Percentiles rank a stretch among this genome's conserved stretches.
Conservation (phyloP, 2,329 filamentous ascomycete genomes). For the Neocatenulostroma microsporum region DNA sequence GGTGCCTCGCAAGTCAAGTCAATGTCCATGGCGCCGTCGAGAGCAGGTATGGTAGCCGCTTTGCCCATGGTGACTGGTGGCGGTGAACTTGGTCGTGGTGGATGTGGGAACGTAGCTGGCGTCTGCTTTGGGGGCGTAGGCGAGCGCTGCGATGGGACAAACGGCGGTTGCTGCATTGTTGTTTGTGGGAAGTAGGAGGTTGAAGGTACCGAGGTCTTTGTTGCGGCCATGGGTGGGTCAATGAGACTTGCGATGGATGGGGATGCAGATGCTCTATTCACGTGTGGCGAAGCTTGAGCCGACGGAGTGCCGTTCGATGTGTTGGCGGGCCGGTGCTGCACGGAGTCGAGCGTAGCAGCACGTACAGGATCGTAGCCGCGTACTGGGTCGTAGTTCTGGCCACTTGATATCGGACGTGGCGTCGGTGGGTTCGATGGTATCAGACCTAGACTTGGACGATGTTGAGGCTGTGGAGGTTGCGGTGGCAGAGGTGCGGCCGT, state of each 20-base stretch:
- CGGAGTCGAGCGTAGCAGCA: slow-evolving; percentile 43
- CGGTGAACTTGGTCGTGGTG: slow-evolving; percentile 7
- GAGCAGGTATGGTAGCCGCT: slow-evolving; percentile 9
- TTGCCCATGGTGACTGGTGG: slow-evolving; percentile 5
- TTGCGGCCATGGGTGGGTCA: slow-evolving; percentile 51
- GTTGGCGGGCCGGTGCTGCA: slow-evolving; percentile 18
- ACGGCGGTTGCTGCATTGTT: slow-evolving; percentile 15
- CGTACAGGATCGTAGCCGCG: slow-evolving; percentile 78
- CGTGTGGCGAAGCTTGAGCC: slow-evolving; percentile 34
- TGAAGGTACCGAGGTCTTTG: slow-evolving; percentile 29
- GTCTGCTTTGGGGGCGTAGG: slow-evolving; percentile 14
- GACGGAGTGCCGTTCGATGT: slow-evolving; percentile 19
- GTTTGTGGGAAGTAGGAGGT: slow-evolving; percentile 21
- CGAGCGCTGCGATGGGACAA: slow-evolving; percentile 15
- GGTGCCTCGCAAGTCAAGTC: slow-evolving; percentile 17
- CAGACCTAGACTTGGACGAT: slow-evolving; percentile 5
- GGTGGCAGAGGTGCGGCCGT: slow-evolving; percentile 19
- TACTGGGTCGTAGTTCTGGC: slow-evolving; percentile 85
- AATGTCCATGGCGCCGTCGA: slow-evolving; percentile 28
- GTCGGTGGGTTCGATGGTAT: slow-evolving; percentile 30
- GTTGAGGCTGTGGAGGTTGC: slow-evolving; percentile 18
- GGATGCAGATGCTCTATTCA: slow-evolving; percentile 74
- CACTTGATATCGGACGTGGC: slow-evolving; percentile 52
- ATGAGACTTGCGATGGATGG: slow-evolving; percentile 88
- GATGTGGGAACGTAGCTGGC: slow-evolving; percentile 10